Evolutionary conservation across 2,329 filamentous ascomycete genomes (phyloP).

Genomic region (Aureobasidium sp.): DNA sequence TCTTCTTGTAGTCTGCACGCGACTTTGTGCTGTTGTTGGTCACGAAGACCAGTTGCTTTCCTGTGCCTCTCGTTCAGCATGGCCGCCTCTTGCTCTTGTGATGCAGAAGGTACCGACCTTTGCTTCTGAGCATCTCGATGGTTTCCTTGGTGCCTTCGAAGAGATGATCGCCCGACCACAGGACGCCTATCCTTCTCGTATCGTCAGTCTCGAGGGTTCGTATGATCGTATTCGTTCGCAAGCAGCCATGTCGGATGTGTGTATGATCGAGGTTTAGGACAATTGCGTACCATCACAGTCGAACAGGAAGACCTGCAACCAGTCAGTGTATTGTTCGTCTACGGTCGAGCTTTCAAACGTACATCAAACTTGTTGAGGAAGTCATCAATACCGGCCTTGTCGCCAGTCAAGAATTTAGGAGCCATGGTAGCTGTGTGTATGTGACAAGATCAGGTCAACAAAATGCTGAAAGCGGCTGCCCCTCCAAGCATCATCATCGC

Average conservation of each 20-base stretch:
- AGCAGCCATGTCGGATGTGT: not conserved
- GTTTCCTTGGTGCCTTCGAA: conserved; percentile 83
- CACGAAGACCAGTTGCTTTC: conserved; percentile 89
- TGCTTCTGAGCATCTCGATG: conserved; percentile 69
- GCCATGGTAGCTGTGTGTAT: conserved; percentile 15
- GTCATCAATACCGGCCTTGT: conserved; percentile 64
- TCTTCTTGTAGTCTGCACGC: conserved; percentile 83
- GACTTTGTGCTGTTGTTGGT: conserved; percentile 99
- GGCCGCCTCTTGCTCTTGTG: not conserved
- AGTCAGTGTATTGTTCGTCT: not conserved
- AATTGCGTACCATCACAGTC: conserved; percentile 79
- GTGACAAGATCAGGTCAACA: not conserved
- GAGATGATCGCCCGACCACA: conserved; percentile 91
- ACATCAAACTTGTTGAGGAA: conserved; percentile 88
- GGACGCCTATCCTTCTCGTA: conserved; percentile 60
- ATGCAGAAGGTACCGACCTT: conserved; percentile 48
- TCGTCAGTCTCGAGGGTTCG: conserved; percentile 25
- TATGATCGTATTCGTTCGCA: not conserved
- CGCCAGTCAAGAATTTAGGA: conserved; percentile 64
- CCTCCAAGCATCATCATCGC: not conserved
- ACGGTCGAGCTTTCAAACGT: conserved; percentile 32
- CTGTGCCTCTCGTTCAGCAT: conserved; percentile 36
- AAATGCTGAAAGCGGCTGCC: not conserved
- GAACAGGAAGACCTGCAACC: conserved; percentile 71
- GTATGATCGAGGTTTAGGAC: not conserved